Base-by-base conservation (phyloP, 2,329 filamentous ascomycete genomes). In the Paracorniculantispora psalliotae region DNA sequence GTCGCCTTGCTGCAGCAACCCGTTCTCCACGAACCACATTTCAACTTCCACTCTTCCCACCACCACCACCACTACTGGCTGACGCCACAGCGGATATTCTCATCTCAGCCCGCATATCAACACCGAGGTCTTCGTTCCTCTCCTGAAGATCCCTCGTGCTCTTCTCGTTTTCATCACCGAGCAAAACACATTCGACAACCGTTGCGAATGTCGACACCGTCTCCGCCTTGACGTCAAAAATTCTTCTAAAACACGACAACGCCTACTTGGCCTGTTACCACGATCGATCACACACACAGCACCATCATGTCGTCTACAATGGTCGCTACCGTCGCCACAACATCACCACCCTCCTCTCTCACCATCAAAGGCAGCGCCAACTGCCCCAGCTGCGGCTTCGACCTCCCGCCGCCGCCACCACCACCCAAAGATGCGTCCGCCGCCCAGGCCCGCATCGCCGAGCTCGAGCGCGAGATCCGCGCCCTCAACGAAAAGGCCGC, bases 401-500 rank as follows among this genome's bases (percentile, higher is more conserved):
- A 71, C 52, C 67, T 79, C 59, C 71, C 52, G 59, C 67, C 59
- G 26, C 54, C 43, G 13, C 49, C 48, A 33, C 67, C 75, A 7
- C 73, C 75, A 46, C 61, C 68, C 30, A 75, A 77, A 48, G 79
- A 87, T 33, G 73, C 77, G 28, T 75, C 76, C 57, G 80, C 85
- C 58, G 55, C 59, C 15, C 82, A 86, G 69, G 75, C 79, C 61
- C 80, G 84, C 67, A 87, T 90, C 67, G 75, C 80, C 63, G 87
- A 91, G 66, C 79, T 93, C 47, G 84, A 92, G 72, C 79, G 82
- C 37, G 88, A 92, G 68, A 84, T 92, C 57, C 80, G 82, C 59
- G 73, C 85, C 57, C 80, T 92, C 60, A 90, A 86, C 71, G 79
- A 89, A 65, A 91, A 90, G 72, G 87, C 87, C 59, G 81, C 85